A percentile compares a stretch with the other conserved stretches of the same genome.
Conservation (phyloP, 2,329 filamentous ascomycete species). For the Cordyceps farinosa region DNA sequence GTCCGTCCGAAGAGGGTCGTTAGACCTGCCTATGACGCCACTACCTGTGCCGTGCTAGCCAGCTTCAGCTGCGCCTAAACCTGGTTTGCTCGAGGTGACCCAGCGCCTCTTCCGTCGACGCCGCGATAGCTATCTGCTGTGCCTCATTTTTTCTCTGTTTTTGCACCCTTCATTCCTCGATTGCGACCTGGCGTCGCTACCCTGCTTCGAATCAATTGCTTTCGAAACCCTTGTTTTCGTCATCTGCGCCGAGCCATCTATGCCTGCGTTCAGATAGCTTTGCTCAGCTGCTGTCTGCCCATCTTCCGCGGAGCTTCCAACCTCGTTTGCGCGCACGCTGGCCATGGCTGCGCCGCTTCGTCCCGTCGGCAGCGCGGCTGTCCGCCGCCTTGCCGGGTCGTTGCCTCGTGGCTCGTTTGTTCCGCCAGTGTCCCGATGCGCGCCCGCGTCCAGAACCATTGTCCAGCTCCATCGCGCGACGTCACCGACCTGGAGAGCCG, state of each 20-base stretch:
- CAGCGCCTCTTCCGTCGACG: neutral
- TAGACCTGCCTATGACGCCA: conserved; percentile 14
- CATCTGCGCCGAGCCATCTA: neutral
- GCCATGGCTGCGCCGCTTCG: conserved; percentile 14
- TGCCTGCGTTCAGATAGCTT: conserved; percentile 5
- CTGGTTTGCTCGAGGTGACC: neutral
- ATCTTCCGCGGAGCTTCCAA: neutral
- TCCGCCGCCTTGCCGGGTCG: neutral
- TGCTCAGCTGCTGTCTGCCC: neutral
- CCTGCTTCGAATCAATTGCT: neutral
- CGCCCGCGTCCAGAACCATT: conserved; percentile 17
- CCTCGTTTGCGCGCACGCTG: neutral
- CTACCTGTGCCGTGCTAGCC: conserved; percentile 14
- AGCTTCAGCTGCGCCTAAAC: conserved; percentile 9
- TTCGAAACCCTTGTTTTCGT: neutral
- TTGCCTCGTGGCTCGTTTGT: conserved; percentile 46
- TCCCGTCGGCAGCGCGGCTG: conserved; percentile 5
- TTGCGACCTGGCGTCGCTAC: too few species aligned
- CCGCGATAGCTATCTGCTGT: neutral
- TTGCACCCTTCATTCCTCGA: neutral
- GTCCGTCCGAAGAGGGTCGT: neutral
- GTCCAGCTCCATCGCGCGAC: conserved; percentile 5
- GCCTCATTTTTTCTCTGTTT: neutral
- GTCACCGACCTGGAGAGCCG: neutral
- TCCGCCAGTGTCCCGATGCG: conserved; percentile 51